phyloP scores from a whole-genome alignment of 2,329 filamentous ascomycete genomes.

The Massarina eburnea region DNA sequence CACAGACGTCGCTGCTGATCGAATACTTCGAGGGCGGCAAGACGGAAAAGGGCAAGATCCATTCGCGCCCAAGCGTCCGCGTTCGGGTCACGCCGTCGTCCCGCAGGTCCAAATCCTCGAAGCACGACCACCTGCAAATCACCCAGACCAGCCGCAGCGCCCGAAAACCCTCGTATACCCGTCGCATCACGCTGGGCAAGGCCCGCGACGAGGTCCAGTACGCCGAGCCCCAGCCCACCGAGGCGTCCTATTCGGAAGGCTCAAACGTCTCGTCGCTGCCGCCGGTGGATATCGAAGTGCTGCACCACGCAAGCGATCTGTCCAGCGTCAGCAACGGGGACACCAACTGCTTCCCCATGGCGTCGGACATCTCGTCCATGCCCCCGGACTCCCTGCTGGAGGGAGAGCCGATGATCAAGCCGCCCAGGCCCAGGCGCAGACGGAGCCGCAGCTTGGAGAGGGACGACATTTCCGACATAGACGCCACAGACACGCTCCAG shows the following conservation, averaged over 20 bases:
- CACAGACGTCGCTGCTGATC: conserved; percentile 88
- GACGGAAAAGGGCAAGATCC: conserved; percentile 57
- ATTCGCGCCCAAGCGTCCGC: conserved; percentile 78
- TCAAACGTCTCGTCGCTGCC: conserved; percentile 69
- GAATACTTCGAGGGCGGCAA: conserved; percentile 91
- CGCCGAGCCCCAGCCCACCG: conserved; percentile 42
- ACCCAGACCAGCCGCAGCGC: conserved; percentile 73
- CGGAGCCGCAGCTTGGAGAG: conserved; percentile 55
- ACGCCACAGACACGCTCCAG: conserved; percentile 53
- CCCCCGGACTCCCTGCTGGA: conserved; percentile 72
- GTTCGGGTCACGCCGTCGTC: conserved; percentile 74
- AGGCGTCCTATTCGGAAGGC: conserved; percentile 75
- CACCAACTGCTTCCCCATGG: conserved; percentile 52
- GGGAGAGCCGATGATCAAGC: conserved; percentile 49
- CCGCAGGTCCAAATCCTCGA: conserved; percentile 51
- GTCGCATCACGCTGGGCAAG: conserved; percentile 65
- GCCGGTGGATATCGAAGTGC: conserved; percentile 88
- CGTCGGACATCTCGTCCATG: conserved; percentile 86
- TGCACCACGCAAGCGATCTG: conserved; percentile 70
- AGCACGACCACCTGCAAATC: conserved; percentile 81
- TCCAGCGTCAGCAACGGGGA: conserved; percentile 66
- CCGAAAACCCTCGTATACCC: conserved; percentile 68
- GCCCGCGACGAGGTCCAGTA: conserved; percentile 41
- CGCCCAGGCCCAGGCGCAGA: conserved; percentile 48
- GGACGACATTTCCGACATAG: conserved; percentile 37